phyloP scores from a whole-genome alignment of 2,329 filamentous ascomycete genomes.

The Metarhizium anisopliae region DNA sequence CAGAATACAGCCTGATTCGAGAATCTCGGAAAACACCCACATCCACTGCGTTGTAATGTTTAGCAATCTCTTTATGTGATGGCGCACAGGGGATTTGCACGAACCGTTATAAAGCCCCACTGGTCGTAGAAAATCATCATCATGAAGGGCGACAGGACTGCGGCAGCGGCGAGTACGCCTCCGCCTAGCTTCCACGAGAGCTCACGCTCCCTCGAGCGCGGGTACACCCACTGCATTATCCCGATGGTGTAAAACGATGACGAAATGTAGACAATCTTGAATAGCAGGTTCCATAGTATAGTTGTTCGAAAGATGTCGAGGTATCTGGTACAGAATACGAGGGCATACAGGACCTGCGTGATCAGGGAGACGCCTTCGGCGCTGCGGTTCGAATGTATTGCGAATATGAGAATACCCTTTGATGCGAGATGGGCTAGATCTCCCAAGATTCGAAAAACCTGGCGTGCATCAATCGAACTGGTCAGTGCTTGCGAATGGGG shows the following conservation, averaged over 20 bases:
- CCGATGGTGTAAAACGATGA: slow-evolving; percentile 80
- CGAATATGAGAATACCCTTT: slow-evolving; percentile 83
- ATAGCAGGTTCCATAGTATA: slow-evolving; percentile 61
- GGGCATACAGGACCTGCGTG: slow-evolving; percentile 77
- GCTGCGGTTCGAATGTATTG: slow-evolving; percentile 80
- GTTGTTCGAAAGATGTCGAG: slow-evolving; percentile 63
- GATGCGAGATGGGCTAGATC: slow-evolving; percentile 79
- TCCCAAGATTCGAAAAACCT: slow-evolving; percentile 67
- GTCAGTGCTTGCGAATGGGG: neutral
- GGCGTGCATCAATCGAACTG: neutral
- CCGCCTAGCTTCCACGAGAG: slow-evolving; percentile 87
- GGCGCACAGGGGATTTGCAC: neutral
- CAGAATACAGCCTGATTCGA: slow-evolving; percentile 84
- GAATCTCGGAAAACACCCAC: slow-evolving; percentile 83
- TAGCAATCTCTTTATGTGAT: slow-evolving; percentile 5
- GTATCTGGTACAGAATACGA: slow-evolving; percentile 82
- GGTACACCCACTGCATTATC: slow-evolving; percentile 78
- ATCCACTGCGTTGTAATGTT: slow-evolving; percentile 49
- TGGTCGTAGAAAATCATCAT: slow-evolving; percentile 55
- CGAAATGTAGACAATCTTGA: slow-evolving; percentile 84
- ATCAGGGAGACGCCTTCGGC: slow-evolving; percentile 89
- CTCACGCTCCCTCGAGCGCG: slow-evolving; percentile 82
- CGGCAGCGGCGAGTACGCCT: slow-evolving; percentile 54
- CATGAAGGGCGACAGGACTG: slow-evolving; percentile 62
- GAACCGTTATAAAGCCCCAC: slow-evolving; percentile 43